Evolutionary conservation across 2,329 filamentous ascomycete genomes (phyloP), one percentile per base, ranked within the genome.

Genomic region (Epichloe bromicola): DNA sequence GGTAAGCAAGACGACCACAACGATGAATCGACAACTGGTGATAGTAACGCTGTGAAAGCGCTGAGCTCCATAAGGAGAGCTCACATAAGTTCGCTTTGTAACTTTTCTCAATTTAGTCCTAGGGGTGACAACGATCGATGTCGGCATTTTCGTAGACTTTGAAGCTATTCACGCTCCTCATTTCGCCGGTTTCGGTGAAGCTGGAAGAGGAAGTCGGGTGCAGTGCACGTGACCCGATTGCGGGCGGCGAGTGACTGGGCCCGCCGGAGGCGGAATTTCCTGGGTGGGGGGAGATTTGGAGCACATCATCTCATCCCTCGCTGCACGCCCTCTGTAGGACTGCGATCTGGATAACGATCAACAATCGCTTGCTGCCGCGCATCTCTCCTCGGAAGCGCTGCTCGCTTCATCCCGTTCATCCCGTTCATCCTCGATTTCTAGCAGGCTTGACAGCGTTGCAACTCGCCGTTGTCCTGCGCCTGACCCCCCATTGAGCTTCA

Each of bases 331-430:
- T 44, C 42, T 20, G 5, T 23, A 8, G 14, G 15, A n/a, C 14
- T 19, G 14, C 20, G 26, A 30, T 33, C 15, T 12, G 12, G 42
- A 44, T 4, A 4, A 30, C 8, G 11, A 30, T 30, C 12, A 33
- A 30, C 26, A 14, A 44, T 14, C 26, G 23, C 42, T 44, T 20
- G 42, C 26, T 17, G 42, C 42, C 14, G 26, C 26, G 26, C 23
- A 30, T n/a, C 15, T 30, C 57, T 58, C 44, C 26, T 53, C 50
- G 38, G 55, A 54, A 55, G 54, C 49, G 48, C 49, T 26, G 26
- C 26, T 49, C 14, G 40, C 40, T 49, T 34, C 19, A 26, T 33
- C 5, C 40, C 33, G 47, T 49, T 34, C 19, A 26, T 33, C 5
- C 40, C 33, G 47, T 44, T 14, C 6, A 5, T 20, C 38, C 20